Percentiles rank a stretch among this genome's conserved stretches.
Evolutionary conservation across 2,329 filamentous ascomycete species (phyloP).

Genomic region (Furcasterigmium sp.): DNA sequence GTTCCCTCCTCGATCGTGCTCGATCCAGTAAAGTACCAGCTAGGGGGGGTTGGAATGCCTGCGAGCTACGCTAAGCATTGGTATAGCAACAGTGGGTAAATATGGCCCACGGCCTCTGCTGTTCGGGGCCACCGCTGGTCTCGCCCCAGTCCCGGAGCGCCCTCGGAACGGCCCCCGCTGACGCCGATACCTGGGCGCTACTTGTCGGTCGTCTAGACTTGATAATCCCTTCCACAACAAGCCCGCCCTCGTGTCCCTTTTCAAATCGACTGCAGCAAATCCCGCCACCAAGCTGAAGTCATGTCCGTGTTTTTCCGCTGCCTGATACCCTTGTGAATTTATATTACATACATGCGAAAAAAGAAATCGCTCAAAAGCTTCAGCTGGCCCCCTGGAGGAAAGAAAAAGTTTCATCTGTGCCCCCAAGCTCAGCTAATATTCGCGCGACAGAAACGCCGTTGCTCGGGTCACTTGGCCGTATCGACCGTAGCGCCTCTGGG

Average conservation of each 20-base stretch:
- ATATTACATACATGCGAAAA: too few relatives aligned
- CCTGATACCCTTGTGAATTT: too few relatives aligned
- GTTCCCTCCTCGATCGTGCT: background rate
- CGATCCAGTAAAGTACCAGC: background rate
- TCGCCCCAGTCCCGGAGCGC: conserved; percentile 5
- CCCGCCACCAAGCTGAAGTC: too few relatives aligned
- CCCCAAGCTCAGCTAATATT: too few relatives aligned
- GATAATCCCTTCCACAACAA: background rate
- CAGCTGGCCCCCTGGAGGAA: background rate
- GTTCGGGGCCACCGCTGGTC: conserved; percentile 8
- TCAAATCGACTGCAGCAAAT: background rate
- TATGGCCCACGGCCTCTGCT: conserved; percentile 1
- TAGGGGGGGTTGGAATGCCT: background rate
- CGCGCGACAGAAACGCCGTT: background rate
- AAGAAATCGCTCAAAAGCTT: too few relatives aligned
- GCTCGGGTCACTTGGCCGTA: background rate
- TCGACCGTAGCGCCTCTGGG: background rate
- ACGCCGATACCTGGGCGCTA: conserved; percentile 8
- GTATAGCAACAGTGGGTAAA: conserved; percentile 9
- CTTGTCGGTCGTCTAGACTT: conserved; percentile 7
- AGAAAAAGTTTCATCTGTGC: background rate
- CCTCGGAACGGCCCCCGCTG: conserved; percentile 3
- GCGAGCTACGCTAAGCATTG: conserved; percentile 1
- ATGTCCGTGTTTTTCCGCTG: too few relatives aligned
- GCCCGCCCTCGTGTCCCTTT: background rate